Percentiles rank a stretch among this genome's conserved stretches.
These are phyloP conservation scores for Raddia distichophylla DNA, from an alignment of 176 grass and related monocot species.

Conservation along the genomic window DNA sequence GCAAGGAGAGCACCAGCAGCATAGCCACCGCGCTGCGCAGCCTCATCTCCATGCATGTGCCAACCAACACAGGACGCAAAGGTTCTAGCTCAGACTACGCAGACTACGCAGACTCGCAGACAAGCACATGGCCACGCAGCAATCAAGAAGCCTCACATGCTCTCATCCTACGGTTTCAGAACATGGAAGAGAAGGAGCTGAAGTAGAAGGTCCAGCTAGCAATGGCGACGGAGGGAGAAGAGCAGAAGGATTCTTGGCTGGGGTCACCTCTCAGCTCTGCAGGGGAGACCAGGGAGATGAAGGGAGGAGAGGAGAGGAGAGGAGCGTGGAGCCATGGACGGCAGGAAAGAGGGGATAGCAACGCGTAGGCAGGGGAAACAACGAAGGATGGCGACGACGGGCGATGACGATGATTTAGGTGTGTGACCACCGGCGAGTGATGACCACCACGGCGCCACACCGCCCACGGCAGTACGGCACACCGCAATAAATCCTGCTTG, in stretches of 20 bases:
- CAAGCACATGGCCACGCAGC: background rate
- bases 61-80: background rate
- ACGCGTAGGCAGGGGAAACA: background rate
- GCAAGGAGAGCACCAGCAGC: background rate
- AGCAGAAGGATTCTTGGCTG: background rate
- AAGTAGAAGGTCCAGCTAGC: background rate
- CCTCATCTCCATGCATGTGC: constrained; percentile 23
- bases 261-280: background rate
- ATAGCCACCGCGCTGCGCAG: background rate
- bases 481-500: background rate
- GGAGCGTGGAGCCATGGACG: background rate
- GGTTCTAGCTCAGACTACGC: no score
- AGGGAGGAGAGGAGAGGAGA: background rate
- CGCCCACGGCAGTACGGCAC: constrained; percentile 2
- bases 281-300: no score
- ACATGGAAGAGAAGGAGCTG: background rate
- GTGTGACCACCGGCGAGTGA: constrained; percentile 3
- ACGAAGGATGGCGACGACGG: background rate
- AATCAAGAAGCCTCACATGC: background rate
- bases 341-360: background rate
- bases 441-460: background rate
- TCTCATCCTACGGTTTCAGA: background rate
- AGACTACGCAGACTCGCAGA: no score
- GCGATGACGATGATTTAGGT: background rate
- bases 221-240: background rate